Conservation (phyloP, 2,329 filamentous ascomycete genomes). For the Fusarium nurragi region DNA sequence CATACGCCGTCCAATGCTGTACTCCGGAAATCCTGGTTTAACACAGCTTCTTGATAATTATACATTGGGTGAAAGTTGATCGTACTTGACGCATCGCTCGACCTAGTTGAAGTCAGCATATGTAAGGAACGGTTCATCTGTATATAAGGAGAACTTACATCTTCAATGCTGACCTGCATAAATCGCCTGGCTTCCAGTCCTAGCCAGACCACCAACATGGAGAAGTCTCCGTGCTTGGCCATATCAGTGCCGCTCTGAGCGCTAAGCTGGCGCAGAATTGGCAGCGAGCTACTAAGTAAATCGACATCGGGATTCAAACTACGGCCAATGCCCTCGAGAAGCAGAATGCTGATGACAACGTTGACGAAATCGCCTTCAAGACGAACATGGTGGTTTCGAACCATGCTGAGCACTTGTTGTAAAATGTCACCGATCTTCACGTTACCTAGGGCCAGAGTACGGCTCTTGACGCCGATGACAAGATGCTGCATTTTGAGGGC, state of each 20-base stretch:
- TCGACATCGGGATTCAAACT: constrained; percentile 87
- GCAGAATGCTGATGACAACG: constrained; percentile 91
- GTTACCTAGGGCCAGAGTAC: constrained; percentile 90
- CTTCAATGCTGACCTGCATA: constrained; percentile 88
- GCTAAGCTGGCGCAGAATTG: constrained; percentile 88
- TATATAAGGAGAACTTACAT: constrained; percentile 64
- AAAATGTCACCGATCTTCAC: constrained; percentile 97
- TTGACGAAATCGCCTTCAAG: constrained; percentile 99
- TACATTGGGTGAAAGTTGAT: constrained; percentile 87
- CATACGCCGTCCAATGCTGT: constrained; percentile 31
- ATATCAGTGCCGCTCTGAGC: constrained; percentile 77
- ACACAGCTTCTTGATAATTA: constrained; percentile 52
- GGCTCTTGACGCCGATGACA: constrained; percentile 87
- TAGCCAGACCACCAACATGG: constrained; percentile 91
- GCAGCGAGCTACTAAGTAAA: constrained; percentile 84
- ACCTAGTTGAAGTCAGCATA: constrained; percentile 61
- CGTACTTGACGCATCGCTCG: constrained; percentile 90
- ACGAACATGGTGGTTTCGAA: constrained; percentile 88
- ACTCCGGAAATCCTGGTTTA: constrained; percentile 1
- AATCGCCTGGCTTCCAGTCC: constrained; percentile 89
- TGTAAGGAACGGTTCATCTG: background rate
- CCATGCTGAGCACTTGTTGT: constrained; percentile 90
- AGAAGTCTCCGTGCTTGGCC: constrained; percentile 77
- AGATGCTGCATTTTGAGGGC: constrained; percentile 97
- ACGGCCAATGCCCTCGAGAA: constrained; percentile 93